These are phyloP conservation scores for Sporothrix luriei DNA, from an alignment of 2,329 filamentous ascomycete genomes.

Conservation along the genomic window DNA sequence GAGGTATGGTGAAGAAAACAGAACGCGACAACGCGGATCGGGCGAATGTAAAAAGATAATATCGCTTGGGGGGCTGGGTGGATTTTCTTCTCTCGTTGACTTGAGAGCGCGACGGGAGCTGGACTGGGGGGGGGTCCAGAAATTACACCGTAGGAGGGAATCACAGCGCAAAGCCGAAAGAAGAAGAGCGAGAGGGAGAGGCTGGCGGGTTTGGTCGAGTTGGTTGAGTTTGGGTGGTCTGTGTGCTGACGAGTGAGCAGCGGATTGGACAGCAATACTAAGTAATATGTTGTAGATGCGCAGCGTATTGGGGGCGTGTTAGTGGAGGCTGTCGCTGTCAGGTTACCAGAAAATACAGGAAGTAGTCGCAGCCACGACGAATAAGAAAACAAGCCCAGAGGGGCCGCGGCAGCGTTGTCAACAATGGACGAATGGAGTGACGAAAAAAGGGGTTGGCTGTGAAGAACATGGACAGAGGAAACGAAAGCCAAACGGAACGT, in stretches of 20 bases:
- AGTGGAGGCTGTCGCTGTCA: not conserved
- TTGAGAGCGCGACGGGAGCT: constrained; percentile 5
- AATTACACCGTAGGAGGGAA: constrained; percentile 10
- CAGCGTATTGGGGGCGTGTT: not conserved
- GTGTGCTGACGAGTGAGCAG: constrained; percentile 26
- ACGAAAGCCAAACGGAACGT: not conserved
- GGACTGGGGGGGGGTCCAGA: constrained; percentile 18
- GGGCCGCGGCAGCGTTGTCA: not conserved
- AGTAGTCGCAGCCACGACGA: not conserved
- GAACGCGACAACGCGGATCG: constrained; percentile 25
- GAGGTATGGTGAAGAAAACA: constrained; percentile 16
- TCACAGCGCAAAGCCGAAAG: constrained; percentile 11
- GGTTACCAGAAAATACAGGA: not conserved
- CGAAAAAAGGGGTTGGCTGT: constrained; percentile 13
- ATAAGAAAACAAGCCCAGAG: constrained; percentile 19
- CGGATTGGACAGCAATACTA: not conserved
- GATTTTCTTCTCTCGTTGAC: constrained; percentile 10
- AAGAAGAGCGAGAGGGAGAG: constrained; percentile 1
- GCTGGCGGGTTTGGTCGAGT: constrained; percentile 7
- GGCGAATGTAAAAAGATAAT: constrained; percentile 6
- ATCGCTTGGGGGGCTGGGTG: constrained; percentile 18
- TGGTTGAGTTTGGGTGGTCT: not conserved
- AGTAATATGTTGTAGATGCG: not conserved
- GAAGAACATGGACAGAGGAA: not conserved
- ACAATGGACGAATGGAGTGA: not conserved